Base-by-base conservation (phyloP, 2,329 filamentous ascomycete genomes). In the Colletotrichum tropicicola region DNA sequence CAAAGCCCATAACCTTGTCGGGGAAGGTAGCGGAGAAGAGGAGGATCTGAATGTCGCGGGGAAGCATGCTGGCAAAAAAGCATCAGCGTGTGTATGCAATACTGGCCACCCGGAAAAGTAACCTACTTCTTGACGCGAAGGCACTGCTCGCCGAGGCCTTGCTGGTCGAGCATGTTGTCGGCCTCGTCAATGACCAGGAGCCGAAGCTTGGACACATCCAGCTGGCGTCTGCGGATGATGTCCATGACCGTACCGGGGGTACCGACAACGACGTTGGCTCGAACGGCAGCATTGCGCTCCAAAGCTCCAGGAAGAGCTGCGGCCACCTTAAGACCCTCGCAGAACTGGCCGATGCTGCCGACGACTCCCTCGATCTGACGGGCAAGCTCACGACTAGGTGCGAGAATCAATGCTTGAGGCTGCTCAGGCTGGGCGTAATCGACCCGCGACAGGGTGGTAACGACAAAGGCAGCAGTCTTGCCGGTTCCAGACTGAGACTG, bases 401-500 rank as follows among this genome's bases (percentile, higher is more conserved):
- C 96, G 30, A 99, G 87, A 32, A 94, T 91, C 43, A 99, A 81
- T 13, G 94, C 94, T 80, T 99, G 96, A 2, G 95, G 94, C 69
- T 87, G 84, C 27, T 88, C 81, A 19, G 89, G 85, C 68, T 87
- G 85, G 54, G 74, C 82, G 63, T 94, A 87, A 73, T 99, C 93
- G 74, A 98, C 81, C 68, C 96, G 93, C 63, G 92, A 92, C 41
- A 99, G 86, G 66, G 97, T 92, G 66, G 97, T 97, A 67, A 97
- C 90, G 47, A 96, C 92, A 77, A 99, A 99, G 21, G 96, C 96
- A 19, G 94, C 96, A 0, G 96, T 99, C 84, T 99, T 99, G 74
- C 96, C 96, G 19, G 96, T 99, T 71, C 96, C 96, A 2, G 96
- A 99, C 79, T 99, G 96, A n/a, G 96, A 99, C 80, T 99, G 96